A percentile compares a stretch with the other conserved stretches of the same genome.
Evolutionary conservation across 805 yeast genomes (phyloP).

Genomic region (Scheffersomyces stipitis): DNA sequence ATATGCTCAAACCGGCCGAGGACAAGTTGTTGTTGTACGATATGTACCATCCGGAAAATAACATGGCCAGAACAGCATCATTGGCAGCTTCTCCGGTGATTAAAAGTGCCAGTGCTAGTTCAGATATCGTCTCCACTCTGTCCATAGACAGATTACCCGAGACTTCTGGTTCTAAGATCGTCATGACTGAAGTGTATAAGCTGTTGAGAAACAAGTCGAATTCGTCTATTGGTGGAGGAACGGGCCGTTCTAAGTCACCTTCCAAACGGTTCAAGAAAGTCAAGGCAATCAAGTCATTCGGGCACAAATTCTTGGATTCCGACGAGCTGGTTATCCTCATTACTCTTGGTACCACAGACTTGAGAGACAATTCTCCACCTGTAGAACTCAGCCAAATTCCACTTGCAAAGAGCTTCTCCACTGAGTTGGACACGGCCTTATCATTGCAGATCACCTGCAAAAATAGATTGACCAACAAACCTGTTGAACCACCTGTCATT

Average conservation of each 20-base stretch:
- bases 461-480: slow-evolving; percentile 23
- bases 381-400: slow-evolving; percentile 75
- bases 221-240: slow-evolving; percentile 11
- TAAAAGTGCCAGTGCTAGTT: slow-evolving; percentile 4
- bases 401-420: slow-evolving; percentile 68
- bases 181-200: slow-evolving; percentile 38
- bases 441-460: slow-evolving; percentile 61
- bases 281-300: slow-evolving; percentile 76
- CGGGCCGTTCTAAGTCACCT: slow-evolving; percentile 27
- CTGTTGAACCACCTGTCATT: slow-evolving; percentile 56
- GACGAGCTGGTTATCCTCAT: slow-evolving; percentile 73
- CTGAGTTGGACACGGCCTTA: slow-evolving; percentile 85
- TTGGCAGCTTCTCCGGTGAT: slow-evolving; percentile 9
- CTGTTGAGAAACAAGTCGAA: slow-evolving; percentile 32
- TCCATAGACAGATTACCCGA: slow-evolving; percentile 41
- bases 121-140: slow-evolving; percentile 18
- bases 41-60: slow-evolving; percentile 36
- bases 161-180: slow-evolving; percentile 22
- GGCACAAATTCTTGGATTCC: slow-evolving; percentile 68
- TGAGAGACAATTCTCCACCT: slow-evolving; percentile 57
- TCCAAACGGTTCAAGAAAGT: slow-evolving; percentile 13
- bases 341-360: slow-evolving; percentile 84
- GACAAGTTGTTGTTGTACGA: slow-evolving; percentile 32
- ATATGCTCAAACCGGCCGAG: slow-evolving; percentile 53
- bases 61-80: slow-evolving; percentile 18